These are phyloP conservation scores for Fusarium fujikuroi DNA, from an alignment of 2,329 filamentous ascomycete species.

Conservation along the genomic window DNA sequence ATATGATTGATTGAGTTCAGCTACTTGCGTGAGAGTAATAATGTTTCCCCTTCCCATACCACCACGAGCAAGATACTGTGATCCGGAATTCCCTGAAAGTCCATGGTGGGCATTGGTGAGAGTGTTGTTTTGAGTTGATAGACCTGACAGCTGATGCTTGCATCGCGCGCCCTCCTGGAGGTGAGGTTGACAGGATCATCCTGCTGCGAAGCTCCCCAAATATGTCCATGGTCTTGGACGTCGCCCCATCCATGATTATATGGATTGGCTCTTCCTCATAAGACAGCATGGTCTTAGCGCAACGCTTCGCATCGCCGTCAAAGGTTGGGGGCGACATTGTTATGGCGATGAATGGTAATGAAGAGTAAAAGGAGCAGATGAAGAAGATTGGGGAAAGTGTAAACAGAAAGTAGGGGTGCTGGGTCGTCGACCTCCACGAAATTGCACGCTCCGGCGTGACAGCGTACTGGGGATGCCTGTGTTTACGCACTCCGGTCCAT, in stretches of 20 bases:
- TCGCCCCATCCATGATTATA: background rate
- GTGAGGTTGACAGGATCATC: background rate
- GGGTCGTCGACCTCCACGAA: background rate
- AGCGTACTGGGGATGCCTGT: background rate
- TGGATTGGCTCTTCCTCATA: background rate
- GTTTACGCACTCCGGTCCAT: conserved; percentile 43
- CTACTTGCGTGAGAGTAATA: background rate
- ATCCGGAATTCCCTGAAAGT: background rate
- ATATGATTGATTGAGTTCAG: background rate
- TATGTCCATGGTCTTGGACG: background rate
- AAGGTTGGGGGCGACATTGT: too few relatives aligned
- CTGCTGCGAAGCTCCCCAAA: background rate
- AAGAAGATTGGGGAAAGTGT: too few relatives aligned
- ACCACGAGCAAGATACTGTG: background rate
- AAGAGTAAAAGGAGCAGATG: too few relatives aligned
- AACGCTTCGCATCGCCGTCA: too few relatives aligned
- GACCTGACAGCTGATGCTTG: background rate
- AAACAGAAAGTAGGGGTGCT: too few relatives aligned
- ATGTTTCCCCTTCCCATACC: background rate
- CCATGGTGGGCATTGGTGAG: background rate
- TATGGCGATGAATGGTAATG: too few relatives aligned
- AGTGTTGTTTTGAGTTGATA: background rate
- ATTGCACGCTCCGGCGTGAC: background rate
- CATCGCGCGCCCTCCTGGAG: background rate
- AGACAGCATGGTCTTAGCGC: background rate